Percentiles rank a stretch among this genome's conserved stretches.
Conservation (phyloP, 352 stramenopile genomes). For the Phytophthora quininea region DNA sequence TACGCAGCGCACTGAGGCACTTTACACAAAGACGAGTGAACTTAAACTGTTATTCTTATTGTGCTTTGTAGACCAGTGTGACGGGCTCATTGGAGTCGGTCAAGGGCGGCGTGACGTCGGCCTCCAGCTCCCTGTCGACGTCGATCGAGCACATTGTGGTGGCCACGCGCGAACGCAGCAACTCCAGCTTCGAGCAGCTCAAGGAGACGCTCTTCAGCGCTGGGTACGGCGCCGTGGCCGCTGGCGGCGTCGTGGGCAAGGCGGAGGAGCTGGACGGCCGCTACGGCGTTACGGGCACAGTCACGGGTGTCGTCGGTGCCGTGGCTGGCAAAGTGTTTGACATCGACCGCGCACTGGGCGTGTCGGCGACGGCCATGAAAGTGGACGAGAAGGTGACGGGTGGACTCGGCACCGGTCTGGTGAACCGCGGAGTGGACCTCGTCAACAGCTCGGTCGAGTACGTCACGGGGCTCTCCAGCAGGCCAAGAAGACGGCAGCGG, state of each 20-base stretch:
- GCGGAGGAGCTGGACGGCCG: slow-evolving; percentile 65
- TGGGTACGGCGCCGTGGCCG: slow-evolving; percentile 54
- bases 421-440: slow-evolving; percentile 54
- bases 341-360: slow-evolving; percentile 60
- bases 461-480: slow-evolving; percentile 65
- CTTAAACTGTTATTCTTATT: background rate
- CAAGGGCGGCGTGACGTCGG: slow-evolving; percentile 44
- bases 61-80: slow-evolving; percentile 27
- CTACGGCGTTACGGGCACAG: slow-evolving; percentile 57
- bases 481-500: slow-evolving; percentile 59
- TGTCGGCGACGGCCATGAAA: slow-evolving; percentile 68
- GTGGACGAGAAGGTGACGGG: slow-evolving; percentile 81
- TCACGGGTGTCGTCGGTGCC: slow-evolving; percentile 51
- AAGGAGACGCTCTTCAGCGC: slow-evolving; percentile 59
- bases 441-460: slow-evolving; percentile 76
- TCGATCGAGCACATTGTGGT: slow-evolving; percentile 76
- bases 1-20: slow-evolving; percentile 2
- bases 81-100: slow-evolving; percentile 49
- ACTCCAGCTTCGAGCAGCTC: slow-evolving; percentile 67
- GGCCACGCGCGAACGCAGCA: slow-evolving; percentile 55
- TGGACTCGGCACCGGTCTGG: slow-evolving; percentile 61
- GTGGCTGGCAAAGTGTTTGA: slow-evolving; percentile 63
- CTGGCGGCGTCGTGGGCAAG: slow-evolving; percentile 58
- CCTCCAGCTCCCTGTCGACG: slow-evolving; percentile 52
- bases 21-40: background rate